Conservation (phyloP, 2,329 filamentous ascomycete species). For the Monilinia vaccinii-corymbosi region DNA sequence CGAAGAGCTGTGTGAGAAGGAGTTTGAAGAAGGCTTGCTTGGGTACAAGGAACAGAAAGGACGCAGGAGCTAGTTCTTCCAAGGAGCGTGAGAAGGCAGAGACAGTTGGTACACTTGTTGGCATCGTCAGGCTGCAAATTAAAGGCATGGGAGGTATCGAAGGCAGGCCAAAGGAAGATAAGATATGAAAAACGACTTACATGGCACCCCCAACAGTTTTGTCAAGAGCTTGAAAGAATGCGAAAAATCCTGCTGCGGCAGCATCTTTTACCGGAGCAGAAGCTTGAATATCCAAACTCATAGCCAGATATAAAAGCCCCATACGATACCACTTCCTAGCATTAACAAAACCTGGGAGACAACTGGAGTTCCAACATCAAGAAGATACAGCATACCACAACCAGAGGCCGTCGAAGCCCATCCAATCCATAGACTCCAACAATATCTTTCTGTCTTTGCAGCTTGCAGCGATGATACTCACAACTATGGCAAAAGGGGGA, state of each 20-base stretch:
- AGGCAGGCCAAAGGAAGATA: neutral
- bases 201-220: slow-evolving; percentile 31
- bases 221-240: slow-evolving; percentile 55
- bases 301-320: slow-evolving; percentile 48
- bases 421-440: slow-evolving; percentile 40
- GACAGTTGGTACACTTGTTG: neutral
- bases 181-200: slow-evolving; percentile 19
- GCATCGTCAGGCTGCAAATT: fast-evolving
- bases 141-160: neutral
- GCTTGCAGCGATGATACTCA: slow-evolving; percentile 48
- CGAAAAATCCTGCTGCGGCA: slow-evolving; percentile 53
- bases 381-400: slow-evolving; percentile 42
- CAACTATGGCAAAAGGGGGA: slow-evolving; percentile 43
- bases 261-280: slow-evolving; percentile 45
- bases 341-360: slow-evolving; percentile 50
- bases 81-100: neutral
- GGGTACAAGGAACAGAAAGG: too few relatives aligned
- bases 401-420: slow-evolving; percentile 51
- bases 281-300: slow-evolving; percentile 55
- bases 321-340: slow-evolving; percentile 46
- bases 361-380: slow-evolving; percentile 40
- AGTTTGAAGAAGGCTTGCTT: neutral
- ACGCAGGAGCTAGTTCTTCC: neutral
- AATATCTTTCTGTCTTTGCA: slow-evolving; percentile 46
- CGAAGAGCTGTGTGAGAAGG: neutral